Evolutionary conservation across 257 asterid genomes (phyloP), one percentile per base, ranked within the genome.

Genomic region (Forsythia viridissima): DNA sequence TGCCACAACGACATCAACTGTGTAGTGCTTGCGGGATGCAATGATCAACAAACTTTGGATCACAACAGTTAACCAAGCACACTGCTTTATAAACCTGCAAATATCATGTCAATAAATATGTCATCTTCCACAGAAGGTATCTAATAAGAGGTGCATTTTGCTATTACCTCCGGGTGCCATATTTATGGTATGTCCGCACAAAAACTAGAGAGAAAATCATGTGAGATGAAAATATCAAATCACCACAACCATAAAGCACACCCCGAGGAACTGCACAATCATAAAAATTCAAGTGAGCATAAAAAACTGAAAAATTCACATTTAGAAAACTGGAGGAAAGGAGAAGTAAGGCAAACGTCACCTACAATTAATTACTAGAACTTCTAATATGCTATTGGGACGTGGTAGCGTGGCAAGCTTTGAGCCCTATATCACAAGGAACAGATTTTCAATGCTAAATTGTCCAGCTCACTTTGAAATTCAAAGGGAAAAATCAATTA

Each of bases 11-110:
- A 96, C 92, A 77, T 96, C 99, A 44, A 96, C 99, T 2, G 96
- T 91, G 87, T 96, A 96, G 84, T 96, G 99, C 85, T 96, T 96
- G 30, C 97, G 96, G 6, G 99, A 94, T 52, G 98, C 98, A 65
- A 96, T 80, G 41, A 96, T 96, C 95, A 96, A 87, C 79, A 96
- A 84, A 87, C 99, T 96, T 79, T 96, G 99, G 72, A 87, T 79
- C 63, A 96, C 71, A 52, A 84, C 97, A 11, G 83, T 82, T 61
- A 96, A 71, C 99, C 99, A 96, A 16, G 97, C 96, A 66, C 87
- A 79, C 76, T 90, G 96, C 89, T 96, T 96, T 81, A 96, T 73
- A 52, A 93, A 89, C 86, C 99, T 96, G 94, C 80, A 67, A 30
- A 72, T 52, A 79, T 59, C 63, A 66, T 43, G 76, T 44, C 63